A percentile compares a stretch with the other conserved stretches of the same genome.
Evolutionary conservation across 1,284 basidiomycete species (phyloP).

Genomic region (Boletus smithii): DNA sequence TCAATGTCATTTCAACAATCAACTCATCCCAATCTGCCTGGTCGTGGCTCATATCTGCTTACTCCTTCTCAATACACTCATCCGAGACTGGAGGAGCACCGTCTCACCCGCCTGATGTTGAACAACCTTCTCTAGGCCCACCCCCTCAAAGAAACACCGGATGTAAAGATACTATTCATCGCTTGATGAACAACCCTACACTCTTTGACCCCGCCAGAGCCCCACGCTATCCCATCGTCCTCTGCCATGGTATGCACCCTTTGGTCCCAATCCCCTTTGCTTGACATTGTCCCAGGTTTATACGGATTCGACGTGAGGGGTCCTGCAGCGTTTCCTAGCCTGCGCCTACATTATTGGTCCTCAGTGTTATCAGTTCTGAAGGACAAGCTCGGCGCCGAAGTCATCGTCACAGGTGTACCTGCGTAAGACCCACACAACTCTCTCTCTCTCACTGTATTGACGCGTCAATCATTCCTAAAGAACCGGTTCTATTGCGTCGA

Average conservation of each 20-base stretch:
- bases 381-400: conserved; percentile 84
- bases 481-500: conserved; percentile 87
- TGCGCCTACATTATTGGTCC: conserved; percentile 95
- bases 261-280: background rate
- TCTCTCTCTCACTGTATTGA: background rate
- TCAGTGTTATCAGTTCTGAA: conserved; percentile 83
- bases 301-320: conserved; percentile 93
- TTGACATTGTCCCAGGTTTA: conserved; percentile 55
- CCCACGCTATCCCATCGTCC: conserved; percentile 87
- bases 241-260: conserved; percentile 82
- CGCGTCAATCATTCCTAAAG: conserved; percentile 39
- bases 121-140: background rate
- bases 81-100: background rate
- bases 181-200: conserved; percentile 67
- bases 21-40: conserved; percentile 9
- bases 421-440: conserved; percentile 52
- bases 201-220: conserved; percentile 73
- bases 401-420: conserved; percentile 94
- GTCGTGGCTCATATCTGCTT: conserved; percentile 20
- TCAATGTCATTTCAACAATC: conserved; percentile 58
- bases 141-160: conserved; percentile 20
- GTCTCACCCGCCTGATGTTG: background rate
- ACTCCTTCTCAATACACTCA: background rate
- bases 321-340: conserved; percentile 68
- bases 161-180: conserved; percentile 59